Evolutionary conservation across 768 basidiomycete species (phyloP).

Genomic region (Boletellus ananiceps): DNA sequence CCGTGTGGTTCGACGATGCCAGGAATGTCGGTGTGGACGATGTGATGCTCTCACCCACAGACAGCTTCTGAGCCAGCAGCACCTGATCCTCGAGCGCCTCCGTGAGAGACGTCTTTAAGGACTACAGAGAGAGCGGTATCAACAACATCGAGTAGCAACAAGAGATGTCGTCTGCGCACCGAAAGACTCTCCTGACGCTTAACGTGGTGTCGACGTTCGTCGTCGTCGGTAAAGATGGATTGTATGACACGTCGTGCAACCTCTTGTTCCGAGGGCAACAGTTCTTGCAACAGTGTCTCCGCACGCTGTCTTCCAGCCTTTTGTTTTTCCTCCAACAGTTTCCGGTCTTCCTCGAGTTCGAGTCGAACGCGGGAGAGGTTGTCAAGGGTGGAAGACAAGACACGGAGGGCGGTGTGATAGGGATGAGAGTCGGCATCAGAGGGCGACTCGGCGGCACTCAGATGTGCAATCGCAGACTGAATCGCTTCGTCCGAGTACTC

Average conservation of each 20-base stretch:
- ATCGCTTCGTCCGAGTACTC: slow-evolving; percentile 73
- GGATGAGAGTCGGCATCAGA: slow-evolving; percentile 47
- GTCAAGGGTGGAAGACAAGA: slow-evolving; percentile 63
- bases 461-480: slow-evolving; percentile 52
- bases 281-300: slow-evolving; percentile 51
- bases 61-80: slow-evolving; percentile 25
- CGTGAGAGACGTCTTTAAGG: slow-evolving; percentile 42
- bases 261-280: slow-evolving; percentile 59
- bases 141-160: neutral
- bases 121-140: slow-evolving; percentile 27
- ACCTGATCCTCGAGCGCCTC: slow-evolving; percentile 52
- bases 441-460: slow-evolving; percentile 43
- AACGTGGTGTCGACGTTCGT: slow-evolving; percentile 44
- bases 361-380: slow-evolving; percentile 51
- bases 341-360: slow-evolving; percentile 61
- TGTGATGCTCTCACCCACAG: slow-evolving; percentile 19
- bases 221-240: slow-evolving; percentile 52
- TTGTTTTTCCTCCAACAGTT: slow-evolving; percentile 56
- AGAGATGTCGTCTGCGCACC: slow-evolving; percentile 36
- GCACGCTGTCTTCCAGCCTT: slow-evolving; percentile 46
- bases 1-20: neutral
- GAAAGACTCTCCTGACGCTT: slow-evolving; percentile 54
- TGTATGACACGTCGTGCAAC: slow-evolving; percentile 64
- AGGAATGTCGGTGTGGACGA: slow-evolving; percentile 11
- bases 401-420: slow-evolving; percentile 63